Percentiles rank a stretch among this genome's conserved stretches.
These are phyloP conservation scores for Aspergillus cristatus DNA, from an alignment of 495 filamentous ascomycete species.

Conservation along the genomic window DNA sequence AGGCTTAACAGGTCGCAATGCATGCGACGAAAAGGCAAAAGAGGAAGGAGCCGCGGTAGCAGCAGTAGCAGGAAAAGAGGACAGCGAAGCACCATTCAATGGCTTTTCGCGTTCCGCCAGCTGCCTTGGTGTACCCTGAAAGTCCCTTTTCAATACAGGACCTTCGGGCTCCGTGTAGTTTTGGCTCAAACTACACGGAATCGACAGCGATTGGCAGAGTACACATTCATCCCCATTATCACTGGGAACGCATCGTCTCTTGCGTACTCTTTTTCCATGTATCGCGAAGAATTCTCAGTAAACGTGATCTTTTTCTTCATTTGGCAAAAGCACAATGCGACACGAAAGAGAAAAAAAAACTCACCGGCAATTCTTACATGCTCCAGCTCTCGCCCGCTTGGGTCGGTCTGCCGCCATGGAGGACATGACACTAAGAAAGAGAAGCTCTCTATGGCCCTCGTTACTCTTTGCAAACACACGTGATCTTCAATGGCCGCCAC, in stretches of 20 bases:
- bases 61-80: no score
- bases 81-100: no score
- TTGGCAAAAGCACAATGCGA: no score
- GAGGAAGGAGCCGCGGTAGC: no score
- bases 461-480: no score
- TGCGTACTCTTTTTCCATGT: conserved; percentile 7
- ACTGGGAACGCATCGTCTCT: conserved; percentile 14
- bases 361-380: conserved; percentile 16
- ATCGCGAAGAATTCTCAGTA: neutral
- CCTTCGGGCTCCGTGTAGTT: neutral
- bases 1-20: no score
- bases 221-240: conserved; percentile 6
- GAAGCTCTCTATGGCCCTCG: neutral
- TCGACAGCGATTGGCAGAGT: conserved; percentile 8
- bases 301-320: neutral
- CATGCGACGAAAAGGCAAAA: no score
- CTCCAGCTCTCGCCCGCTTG: conserved; percentile 13
- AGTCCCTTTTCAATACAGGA: no score
- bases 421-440: neutral
- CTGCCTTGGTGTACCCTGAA: no score
- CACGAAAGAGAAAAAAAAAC: neutral
- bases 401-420: neutral
- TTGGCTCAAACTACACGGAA: conserved; percentile 7
- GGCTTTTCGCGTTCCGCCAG: no score
- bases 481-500: no score